Evolutionary conservation across 768 basidiomycete genomes (phyloP).

Genomic region (Podaxis sp.): DNA sequence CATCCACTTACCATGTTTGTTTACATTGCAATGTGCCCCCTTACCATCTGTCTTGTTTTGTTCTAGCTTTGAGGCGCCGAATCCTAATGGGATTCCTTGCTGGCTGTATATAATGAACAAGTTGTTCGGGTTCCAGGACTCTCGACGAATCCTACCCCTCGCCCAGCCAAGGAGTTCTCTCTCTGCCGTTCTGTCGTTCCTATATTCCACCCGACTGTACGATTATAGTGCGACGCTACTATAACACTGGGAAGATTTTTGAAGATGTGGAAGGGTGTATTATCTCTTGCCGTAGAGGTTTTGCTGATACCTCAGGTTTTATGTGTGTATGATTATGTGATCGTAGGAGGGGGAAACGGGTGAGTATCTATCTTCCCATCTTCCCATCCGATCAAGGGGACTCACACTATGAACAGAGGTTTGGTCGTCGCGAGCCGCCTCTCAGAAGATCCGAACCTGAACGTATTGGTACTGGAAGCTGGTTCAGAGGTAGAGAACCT

Average conservation of each 20-base stretch:
- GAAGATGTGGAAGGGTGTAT: background rate
- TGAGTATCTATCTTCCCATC: constrained; percentile 11
- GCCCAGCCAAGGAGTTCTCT: background rate
- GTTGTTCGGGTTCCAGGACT: background rate
- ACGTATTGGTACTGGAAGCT: constrained; percentile 32
- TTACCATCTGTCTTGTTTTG: background rate
- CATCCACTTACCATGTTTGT: background rate
- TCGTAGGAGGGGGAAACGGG: constrained; percentile 31
- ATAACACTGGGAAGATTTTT: background rate
- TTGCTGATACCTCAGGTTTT: background rate
- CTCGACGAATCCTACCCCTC: background rate
- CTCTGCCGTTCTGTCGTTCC: background rate
- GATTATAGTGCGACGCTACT: no score
- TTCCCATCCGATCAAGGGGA: background rate
- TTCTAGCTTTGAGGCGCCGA: background rate
- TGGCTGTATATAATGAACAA: background rate
- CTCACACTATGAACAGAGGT: constrained; percentile 18
- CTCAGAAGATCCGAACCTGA: constrained; percentile 24
- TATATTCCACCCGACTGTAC: no score
- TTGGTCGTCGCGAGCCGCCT: constrained; percentile 31
- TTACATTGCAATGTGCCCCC: background rate
- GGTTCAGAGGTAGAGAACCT: constrained; percentile 32
- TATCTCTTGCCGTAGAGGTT: background rate
- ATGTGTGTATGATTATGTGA: constrained; percentile 25
- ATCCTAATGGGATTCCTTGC: background rate